These are phyloP conservation scores for Gaultheria prostrata DNA, from an alignment of 148 eudicot species.

Conservation along the genomic window DNA sequence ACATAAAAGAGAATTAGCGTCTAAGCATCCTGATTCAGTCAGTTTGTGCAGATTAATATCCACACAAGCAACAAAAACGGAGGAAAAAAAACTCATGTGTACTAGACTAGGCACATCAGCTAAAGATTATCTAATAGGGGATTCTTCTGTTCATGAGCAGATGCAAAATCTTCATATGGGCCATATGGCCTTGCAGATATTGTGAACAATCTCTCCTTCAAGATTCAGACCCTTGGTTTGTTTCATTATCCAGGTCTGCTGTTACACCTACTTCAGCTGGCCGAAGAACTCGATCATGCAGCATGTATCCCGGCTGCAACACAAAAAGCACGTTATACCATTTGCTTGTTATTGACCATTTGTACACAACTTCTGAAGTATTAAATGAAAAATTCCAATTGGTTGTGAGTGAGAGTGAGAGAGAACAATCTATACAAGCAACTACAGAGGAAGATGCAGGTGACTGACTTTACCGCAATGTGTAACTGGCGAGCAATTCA, in stretches of 20 bases:
- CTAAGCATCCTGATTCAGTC: not conserved
- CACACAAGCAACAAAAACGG: not conserved
- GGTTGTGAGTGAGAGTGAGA: not conserved
- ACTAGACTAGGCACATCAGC: conserved; percentile 24
- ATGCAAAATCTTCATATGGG: not conserved
- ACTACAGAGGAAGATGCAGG: not conserved
- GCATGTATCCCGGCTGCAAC: conserved; percentile 69
- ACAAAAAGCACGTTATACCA: not conserved
- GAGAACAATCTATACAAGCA: not conserved
- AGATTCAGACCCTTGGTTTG: conserved; percentile 29
- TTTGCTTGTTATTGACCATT: not conserved
- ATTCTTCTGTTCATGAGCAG: not conserved
- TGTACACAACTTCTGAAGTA: not conserved
- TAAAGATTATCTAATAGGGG: not conserved
- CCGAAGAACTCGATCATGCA: conserved; percentile 80
- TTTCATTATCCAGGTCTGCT: conserved; percentile 35
- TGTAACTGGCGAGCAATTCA: too few relatives aligned
- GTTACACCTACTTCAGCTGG: conserved; percentile 99
- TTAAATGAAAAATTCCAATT: not conserved
- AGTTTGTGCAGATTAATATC: not conserved
- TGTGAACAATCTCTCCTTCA: not conserved
- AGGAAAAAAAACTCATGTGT: too few relatives aligned
- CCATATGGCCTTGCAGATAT: not conserved
- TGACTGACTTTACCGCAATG: not conserved
- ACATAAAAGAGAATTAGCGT: not conserved